Conservation (phyloP, 164 flowering plant species). For the Santalum album region DNA sequence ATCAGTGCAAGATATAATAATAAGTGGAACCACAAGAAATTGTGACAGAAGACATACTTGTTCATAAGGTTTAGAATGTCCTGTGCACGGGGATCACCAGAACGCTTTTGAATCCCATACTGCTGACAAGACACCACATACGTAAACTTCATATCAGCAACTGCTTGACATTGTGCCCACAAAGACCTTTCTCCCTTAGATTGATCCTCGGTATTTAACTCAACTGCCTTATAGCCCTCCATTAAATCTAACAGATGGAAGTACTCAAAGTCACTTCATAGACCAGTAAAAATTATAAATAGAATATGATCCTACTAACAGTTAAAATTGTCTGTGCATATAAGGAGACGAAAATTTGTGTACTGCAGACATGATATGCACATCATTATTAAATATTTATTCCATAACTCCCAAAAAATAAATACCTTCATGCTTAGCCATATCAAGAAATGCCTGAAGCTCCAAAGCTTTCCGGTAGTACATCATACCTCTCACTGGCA, state of each 20-base stretch:
- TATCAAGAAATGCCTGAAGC: constrained; percentile 97
- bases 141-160: constrained; percentile 76
- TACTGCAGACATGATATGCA: no score
- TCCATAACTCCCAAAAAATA: neutral
- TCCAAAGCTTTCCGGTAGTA: constrained; percentile 93
- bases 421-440: constrained; percentile 83
- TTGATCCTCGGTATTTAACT: constrained; percentile 48
- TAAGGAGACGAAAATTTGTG: no score
- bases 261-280: neutral
- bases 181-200: constrained; percentile 48
- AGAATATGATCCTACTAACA: no score
- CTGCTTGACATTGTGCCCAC: constrained; percentile 69
- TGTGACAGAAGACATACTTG: constrained; percentile 19
- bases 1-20: constrained; percentile 1
- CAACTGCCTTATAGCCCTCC: constrained; percentile 75
- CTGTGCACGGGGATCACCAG: constrained; percentile 58
- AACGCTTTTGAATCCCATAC: constrained; percentile 64
- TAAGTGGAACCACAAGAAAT: neutral
- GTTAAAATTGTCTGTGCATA: no score
- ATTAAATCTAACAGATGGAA: constrained; percentile 36
- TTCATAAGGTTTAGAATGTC: constrained; percentile 66
- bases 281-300: neutral
- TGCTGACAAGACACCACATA: constrained; percentile 76
- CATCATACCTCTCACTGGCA: constrained; percentile 97
- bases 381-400: no score